Evolutionary conservation across 2,329 filamentous ascomycete genomes (phyloP).

Genomic region (Cladobotryum mycophilum): DNA sequence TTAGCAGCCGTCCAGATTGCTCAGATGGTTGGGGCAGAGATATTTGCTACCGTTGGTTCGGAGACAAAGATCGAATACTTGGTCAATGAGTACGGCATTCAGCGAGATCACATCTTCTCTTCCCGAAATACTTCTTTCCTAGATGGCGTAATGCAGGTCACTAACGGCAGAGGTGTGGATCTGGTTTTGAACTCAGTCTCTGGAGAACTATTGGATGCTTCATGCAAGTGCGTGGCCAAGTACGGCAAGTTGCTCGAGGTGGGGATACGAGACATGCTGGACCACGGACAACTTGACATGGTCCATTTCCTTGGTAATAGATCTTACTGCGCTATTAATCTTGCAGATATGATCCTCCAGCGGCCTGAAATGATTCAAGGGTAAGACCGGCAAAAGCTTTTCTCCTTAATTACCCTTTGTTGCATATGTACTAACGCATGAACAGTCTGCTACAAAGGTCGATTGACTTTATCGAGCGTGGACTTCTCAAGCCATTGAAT

Average conservation of each 20-base stretch:
- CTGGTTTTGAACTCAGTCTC: slow-evolving; percentile 36
- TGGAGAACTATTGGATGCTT: slow-evolving; percentile 34
- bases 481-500: no score
- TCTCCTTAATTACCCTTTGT: no score
- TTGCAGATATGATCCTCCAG: not conserved
- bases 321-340: slow-evolving; percentile 29
- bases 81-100: slow-evolving; percentile 24
- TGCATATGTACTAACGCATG: no score
- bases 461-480: no score
- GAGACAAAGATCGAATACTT: slow-evolving; percentile 30
- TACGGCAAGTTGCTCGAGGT: slow-evolving; percentile 41
- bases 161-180: slow-evolving; percentile 25
- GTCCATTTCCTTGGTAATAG: slow-evolving; percentile 33
- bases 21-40: slow-evolving; percentile 1
- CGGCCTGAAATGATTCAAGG: no score
- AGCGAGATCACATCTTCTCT: slow-evolving; percentile 27
- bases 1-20: slow-evolving; percentile 2
- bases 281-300: slow-evolving; percentile 38
- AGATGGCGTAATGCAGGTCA: slow-evolving; percentile 20
- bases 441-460: no score
- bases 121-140: slow-evolving; percentile 28
- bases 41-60: slow-evolving; percentile 28
- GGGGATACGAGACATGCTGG: slow-evolving; percentile 36
- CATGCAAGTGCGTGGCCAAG: slow-evolving; percentile 38
- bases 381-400: no score